Percentiles rank a stretch among this genome's conserved stretches.
Evolutionary conservation across 257 asterid species (phyloP).

Genomic region (Solanum lycopersicoides): DNA sequence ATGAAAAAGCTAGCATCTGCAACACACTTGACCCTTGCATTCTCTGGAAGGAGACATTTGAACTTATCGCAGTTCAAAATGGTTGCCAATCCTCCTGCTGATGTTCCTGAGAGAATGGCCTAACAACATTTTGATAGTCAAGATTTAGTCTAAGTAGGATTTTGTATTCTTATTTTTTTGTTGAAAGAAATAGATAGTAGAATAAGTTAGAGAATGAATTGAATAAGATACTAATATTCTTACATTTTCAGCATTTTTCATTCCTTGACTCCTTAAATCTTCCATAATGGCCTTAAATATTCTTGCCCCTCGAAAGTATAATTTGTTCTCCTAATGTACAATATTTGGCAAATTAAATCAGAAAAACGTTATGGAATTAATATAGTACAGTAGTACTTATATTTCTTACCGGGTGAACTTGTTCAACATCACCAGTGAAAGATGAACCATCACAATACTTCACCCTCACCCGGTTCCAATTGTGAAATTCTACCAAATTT

Average conservation of each 20-base stretch:
- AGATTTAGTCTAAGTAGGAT: too few relatives aligned
- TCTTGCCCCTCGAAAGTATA: constrained; percentile 21
- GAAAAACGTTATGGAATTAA: neutral
- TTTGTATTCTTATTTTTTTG: too few relatives aligned
- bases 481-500: constrained; percentile 39
- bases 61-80: too few relatives aligned
- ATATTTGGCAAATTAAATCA: neutral
- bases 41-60: too few relatives aligned
- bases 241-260: constrained; percentile 28
- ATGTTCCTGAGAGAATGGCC: too few relatives aligned
- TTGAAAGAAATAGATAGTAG: too few relatives aligned
- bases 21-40: too few relatives aligned
- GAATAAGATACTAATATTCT: neutral
- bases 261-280: constrained; percentile 19
- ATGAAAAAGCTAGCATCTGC: too few relatives aligned
- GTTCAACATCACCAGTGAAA: constrained; percentile 67
- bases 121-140: too few relatives aligned
- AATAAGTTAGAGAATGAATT: too few relatives aligned
- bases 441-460: constrained; percentile 80
- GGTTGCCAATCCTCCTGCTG: too few relatives aligned
- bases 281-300: neutral
- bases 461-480: constrained; percentile 65
- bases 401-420: constrained; percentile 43
- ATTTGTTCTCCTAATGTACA: constrained; percentile 11
- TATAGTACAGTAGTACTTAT: neutral